Base-by-base conservation (phyloP, 2,329 filamentous ascomycete genomes). In the Fusarium transvaalense region DNA sequence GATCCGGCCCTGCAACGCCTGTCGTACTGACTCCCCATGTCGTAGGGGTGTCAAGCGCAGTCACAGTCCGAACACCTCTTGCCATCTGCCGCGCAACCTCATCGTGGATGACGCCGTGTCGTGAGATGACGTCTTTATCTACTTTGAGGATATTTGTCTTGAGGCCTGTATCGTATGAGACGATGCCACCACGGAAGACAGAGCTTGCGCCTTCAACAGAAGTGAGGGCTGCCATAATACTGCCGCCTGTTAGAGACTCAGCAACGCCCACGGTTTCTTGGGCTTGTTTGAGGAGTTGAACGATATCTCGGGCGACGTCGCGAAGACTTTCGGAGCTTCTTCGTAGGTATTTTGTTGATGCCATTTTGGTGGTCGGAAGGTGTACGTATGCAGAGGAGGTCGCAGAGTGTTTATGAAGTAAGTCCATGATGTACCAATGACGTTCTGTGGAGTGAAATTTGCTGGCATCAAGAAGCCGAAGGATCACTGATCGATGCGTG, bases 201-300 rank as follows among this genome's bases (percentile, higher is more conserved):
- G 74, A 66, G 56, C 75, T 76, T 15, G 75, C 73, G 3, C 76
- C 76, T 12, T 71, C 68, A 6, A 77, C 73, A 0, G 75, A 75
- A 1, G 76, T 76, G 2, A 78, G 59, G 0, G 76, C 65, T 4
- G 73, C 66, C 76, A 78, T 78, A 53, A 78, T 57, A 17, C 68
- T 66, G 3, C 77, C 77, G 2, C 72, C 76, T 0, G 76, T 79
- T 6, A 78, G 66, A 1, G 77, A 78, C 45, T 79, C 77, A 12
- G 76, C 77, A 1, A 77, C 74, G 9, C 65, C 72, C 19, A 77
- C 23, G 3, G 73, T 77, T 32, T 71, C 27, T 74, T 78, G 55
- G 1, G 65, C 41, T 3, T 66, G 32, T 23, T 68, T 58, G 4
- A 72, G 56, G 3, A 72, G 56, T 5, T 21, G 9, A 14, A 71